Conservation (phyloP, 2,329 filamentous ascomycete species). For the Bipolaris sorokiniana region DNA sequence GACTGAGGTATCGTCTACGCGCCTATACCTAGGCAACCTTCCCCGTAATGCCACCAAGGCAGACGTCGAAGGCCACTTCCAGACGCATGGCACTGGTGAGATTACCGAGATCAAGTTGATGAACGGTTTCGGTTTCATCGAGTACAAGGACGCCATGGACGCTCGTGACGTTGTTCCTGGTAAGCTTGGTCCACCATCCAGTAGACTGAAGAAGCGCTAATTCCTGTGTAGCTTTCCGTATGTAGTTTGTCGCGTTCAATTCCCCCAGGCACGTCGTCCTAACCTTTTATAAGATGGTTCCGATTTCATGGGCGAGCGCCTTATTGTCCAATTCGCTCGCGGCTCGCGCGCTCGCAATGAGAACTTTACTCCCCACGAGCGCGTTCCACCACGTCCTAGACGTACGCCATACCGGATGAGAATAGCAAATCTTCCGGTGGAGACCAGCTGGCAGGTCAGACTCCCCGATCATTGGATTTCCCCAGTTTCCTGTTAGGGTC, state of each 20-base stretch:
- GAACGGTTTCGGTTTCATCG: conserved; percentile 99
- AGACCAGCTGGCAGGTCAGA: conserved; percentile 99
- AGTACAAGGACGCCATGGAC: conserved; percentile 98
- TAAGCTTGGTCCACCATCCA: conserved; percentile 58
- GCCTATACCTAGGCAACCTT: conserved; percentile 97
- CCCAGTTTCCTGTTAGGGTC: conserved; percentile 42
- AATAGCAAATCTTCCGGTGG: conserved; percentile 92
- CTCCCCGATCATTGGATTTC: conserved; percentile 59
- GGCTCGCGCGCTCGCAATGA: conserved; percentile 73
- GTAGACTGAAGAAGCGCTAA: conserved; percentile 30
- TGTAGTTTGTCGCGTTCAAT: conserved; percentile 34
- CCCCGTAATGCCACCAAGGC: conserved; percentile 96
- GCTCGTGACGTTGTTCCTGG: conserved; percentile 97
- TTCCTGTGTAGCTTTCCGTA: conserved; percentile 60
- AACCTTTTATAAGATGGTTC: conserved; percentile 74
- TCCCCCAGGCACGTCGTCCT: conserved; percentile 14
- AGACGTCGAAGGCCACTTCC: conserved; percentile 95
- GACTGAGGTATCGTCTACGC: conserved; percentile 90
- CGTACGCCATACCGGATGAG: conserved; percentile 97
- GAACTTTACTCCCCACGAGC: conserved; percentile 67
- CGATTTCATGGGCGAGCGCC: conserved; percentile 95
- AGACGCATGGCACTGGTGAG: conserved; percentile 92
- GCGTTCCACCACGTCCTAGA: conserved; percentile 78
- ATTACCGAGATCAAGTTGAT: conserved; percentile 99
- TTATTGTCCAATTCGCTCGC: conserved; percentile 97